Conservation (phyloP, 768 basidiomycete genomes). For the Asterophora lycoperdoides region DNA sequence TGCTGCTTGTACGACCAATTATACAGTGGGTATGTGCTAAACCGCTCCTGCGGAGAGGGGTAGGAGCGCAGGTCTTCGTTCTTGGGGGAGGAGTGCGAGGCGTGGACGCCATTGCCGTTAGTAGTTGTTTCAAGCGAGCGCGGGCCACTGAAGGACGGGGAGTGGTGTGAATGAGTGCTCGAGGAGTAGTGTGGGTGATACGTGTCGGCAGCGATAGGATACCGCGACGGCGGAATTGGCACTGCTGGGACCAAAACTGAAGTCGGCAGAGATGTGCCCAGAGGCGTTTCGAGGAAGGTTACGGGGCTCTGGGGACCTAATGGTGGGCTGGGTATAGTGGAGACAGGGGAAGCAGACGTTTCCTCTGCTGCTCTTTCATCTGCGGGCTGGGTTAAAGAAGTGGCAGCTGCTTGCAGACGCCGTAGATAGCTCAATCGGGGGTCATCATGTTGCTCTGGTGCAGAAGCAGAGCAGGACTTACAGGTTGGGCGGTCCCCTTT, state of each 20-base stretch:
- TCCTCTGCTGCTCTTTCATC: constrained; percentile 37
- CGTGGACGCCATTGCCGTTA: constrained; percentile 28
- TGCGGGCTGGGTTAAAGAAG: constrained; percentile 34
- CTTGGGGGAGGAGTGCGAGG: constrained; percentile 35
- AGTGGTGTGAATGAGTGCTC: constrained; percentile 28
- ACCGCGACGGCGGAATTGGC: constrained; percentile 60
- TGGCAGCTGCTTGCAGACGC: constrained; percentile 68
- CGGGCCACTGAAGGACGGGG: constrained; percentile 37
- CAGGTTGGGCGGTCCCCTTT: constrained; percentile 90
- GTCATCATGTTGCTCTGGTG: constrained; percentile 5
- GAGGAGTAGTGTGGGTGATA: constrained; percentile 55
- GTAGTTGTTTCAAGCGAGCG: constrained; percentile 33
- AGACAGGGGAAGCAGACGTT: constrained; percentile 40
- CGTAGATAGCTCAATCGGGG: constrained; percentile 58
- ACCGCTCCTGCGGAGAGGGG: constrained; percentile 45
- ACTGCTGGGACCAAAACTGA: constrained; percentile 34
- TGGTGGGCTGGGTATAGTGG: constrained; percentile 45
- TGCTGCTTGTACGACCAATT: constrained; percentile 73
- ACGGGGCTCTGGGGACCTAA: constrained; percentile 41
- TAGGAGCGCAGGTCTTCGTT: constrained; percentile 42
- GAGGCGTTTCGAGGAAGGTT: constrained; percentile 51
- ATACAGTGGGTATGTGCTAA: constrained; percentile 61
- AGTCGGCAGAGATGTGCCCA: constrained; percentile 33
- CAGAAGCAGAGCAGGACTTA: constrained; percentile 33
- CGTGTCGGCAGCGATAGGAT: constrained; percentile 67